Evolutionary conservation across 306 rosid species (phyloP).

Genomic region (Oxytropis ochrocephala): DNA sequence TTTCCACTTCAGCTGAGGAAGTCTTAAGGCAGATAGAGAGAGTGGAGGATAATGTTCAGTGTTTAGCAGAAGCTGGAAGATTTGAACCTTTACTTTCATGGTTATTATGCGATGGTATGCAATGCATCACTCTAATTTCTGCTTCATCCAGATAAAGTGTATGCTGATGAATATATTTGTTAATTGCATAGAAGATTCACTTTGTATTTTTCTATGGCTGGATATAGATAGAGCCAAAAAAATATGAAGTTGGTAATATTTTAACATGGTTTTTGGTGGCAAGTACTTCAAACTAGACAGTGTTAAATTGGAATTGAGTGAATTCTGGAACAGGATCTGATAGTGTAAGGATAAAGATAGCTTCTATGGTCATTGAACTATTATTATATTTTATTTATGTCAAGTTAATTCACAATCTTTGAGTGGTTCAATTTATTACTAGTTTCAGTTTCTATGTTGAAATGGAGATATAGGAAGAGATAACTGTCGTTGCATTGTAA

Average conservation of each 20-base stretch:
- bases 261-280: background rate
- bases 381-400: too few species aligned
- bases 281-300: background rate
- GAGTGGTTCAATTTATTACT: too few species aligned
- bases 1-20: too few species aligned
- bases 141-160: background rate
- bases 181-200: background rate
- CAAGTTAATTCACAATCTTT: too few species aligned
- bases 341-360: too few species aligned
- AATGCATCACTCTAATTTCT: conserved; percentile 41
- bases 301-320: conserved; percentile 9
- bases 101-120: too few species aligned
- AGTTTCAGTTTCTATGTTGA: too few species aligned
- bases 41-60: conserved; percentile 41
- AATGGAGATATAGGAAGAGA: too few species aligned
- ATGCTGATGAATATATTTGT: background rate
- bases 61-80: conserved; percentile 44
- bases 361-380: too few species aligned
- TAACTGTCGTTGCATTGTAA: too few species aligned
- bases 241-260: background rate
- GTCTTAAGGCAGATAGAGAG: conserved; percentile 44
- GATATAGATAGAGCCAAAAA: background rate
- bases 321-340: too few species aligned
- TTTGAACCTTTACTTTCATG: too few species aligned
- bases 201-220: background rate